Conservation (phyloP, 108 stramenopile species). For the Skeletonema marinoi region DNA sequence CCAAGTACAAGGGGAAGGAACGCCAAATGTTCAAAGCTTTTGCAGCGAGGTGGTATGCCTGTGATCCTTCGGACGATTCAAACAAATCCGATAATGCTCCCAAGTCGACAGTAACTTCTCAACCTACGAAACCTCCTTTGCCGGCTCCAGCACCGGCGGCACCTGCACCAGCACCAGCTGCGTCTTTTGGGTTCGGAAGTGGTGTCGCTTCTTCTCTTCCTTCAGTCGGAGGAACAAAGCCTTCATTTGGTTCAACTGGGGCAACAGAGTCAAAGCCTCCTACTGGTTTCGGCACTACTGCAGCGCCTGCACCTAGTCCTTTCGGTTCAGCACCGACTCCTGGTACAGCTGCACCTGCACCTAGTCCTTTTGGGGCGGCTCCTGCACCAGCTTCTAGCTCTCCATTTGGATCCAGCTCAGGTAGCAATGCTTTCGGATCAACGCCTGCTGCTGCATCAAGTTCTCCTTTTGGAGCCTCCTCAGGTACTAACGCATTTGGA, state of each 20-base stretch:
- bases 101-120: background rate
- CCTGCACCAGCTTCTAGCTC: slow-evolving; percentile 8
- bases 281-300: background rate
- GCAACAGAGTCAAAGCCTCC: slow-evolving; percentile 10
- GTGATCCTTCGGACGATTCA: background rate
- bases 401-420: slow-evolving; percentile 24
- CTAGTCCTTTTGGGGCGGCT: background rate
- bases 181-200: slow-evolving; percentile 33
- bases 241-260: slow-evolving; percentile 9
- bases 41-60: background rate
- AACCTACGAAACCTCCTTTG: background rate
- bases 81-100: slow-evolving; percentile 1
- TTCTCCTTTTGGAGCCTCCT: slow-evolving; percentile 11
- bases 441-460: background rate
- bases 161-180: background rate
- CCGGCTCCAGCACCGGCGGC: background rate
- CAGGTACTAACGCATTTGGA: background rate
- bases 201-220: slow-evolving; percentile 25
- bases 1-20: slow-evolving; percentile 82
- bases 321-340: background rate
- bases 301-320: background rate
- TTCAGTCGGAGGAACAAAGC: background rate
- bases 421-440: slow-evolving; percentile 7
- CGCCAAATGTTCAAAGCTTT: slow-evolving; percentile 47
- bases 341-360: background rate